These are phyloP conservation scores for Cyclotella atomus DNA, from an alignment of 108 stramenopile genomes.

Conservation along the genomic window DNA sequence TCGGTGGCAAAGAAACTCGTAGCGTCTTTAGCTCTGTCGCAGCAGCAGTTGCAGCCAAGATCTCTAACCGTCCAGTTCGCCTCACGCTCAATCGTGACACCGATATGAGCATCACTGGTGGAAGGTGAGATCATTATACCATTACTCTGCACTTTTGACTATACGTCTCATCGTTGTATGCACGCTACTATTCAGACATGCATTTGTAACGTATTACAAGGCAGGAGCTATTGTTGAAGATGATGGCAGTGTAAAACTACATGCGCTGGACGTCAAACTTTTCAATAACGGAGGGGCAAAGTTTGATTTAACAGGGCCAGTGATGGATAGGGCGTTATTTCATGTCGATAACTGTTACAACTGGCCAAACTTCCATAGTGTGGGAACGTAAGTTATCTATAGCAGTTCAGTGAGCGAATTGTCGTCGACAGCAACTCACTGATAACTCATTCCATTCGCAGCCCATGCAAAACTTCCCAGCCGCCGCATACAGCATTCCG, in stretches of 20 bases:
- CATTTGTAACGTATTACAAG: conserved; percentile 84
- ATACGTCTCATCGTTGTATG: no score
- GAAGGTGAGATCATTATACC: no score
- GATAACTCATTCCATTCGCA: background rate
- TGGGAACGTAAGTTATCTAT: conserved; percentile 51
- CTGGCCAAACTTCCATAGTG: conserved; percentile 83
- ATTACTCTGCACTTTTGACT: no score
- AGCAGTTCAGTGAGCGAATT: no score
- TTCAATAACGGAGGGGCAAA: conserved; percentile 89
- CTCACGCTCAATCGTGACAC: conserved; percentile 88
- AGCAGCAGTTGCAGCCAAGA: conserved; percentile 89
- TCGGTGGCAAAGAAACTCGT: conserved; percentile 94
- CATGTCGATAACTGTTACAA: conserved; percentile 90
- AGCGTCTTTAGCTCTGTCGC: conserved; percentile 88
- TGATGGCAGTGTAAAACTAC: conserved; percentile 73
- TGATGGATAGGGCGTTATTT: conserved; percentile 90
- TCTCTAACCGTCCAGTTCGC: conserved; percentile 81
- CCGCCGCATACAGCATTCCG: conserved; percentile 94
- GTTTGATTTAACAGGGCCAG: conserved; percentile 89
- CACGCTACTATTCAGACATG: conserved; percentile 68
- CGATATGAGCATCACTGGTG: conserved; percentile 93
- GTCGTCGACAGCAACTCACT: background rate
- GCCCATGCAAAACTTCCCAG: conserved; percentile 89
- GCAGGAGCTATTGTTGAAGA: conserved; percentile 81
- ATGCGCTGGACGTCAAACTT: conserved; percentile 78